Evolutionary conservation across 2,329 filamentous ascomycete species (phyloP).

Genomic region (Fusarium foetens): DNA sequence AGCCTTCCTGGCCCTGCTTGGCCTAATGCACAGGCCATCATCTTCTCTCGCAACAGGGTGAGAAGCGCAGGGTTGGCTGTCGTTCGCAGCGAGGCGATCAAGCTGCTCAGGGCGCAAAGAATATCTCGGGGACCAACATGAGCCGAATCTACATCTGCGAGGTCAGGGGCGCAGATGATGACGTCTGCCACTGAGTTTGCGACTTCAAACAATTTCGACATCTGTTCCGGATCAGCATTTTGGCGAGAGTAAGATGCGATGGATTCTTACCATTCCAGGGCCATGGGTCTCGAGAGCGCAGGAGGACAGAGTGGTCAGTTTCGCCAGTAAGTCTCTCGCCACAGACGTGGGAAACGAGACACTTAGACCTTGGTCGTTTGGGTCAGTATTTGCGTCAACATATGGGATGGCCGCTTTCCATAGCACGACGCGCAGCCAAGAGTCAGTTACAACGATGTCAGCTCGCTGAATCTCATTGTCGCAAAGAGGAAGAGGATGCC

Average conservation of each 20-base stretch:
- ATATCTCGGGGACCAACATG: slow-evolving; percentile 17
- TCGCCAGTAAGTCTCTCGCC: slow-evolving; percentile 16
- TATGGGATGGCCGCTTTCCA: slow-evolving; percentile 25
- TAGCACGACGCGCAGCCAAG: slow-evolving; percentile 20
- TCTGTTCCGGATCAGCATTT: background rate
- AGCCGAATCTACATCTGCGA: slow-evolving; percentile 7
- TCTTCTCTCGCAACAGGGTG: slow-evolving; percentile 13
- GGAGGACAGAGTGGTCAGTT: slow-evolving; percentile 13
- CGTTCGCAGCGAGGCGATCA: slow-evolving; percentile 13
- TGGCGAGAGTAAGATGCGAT: fast-evolving
- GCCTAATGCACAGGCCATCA: slow-evolving; percentile 16
- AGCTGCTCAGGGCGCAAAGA: slow-evolving; percentile 10
- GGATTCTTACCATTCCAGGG: slow-evolving; percentile 7
- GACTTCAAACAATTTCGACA: slow-evolving; percentile 27
- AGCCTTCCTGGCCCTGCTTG: slow-evolving; percentile 2
- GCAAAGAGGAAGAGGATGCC: background rate
- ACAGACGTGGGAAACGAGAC: slow-evolving; percentile 22
- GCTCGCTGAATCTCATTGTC: slow-evolving; percentile 20
- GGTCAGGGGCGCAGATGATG: slow-evolving; percentile 24
- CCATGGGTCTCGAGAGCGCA: slow-evolving; percentile 22
- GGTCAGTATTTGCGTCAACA: slow-evolving; percentile 13
- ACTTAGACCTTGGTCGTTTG: slow-evolving; percentile 11
- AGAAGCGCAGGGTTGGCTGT: slow-evolving; percentile 12
- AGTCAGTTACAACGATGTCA: slow-evolving; percentile 21
- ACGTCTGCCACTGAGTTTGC: slow-evolving; percentile 25